A percentile compares a stretch with the other conserved stretches of the same genome.
Conservation (phyloP, 768 basidiomycete genomes). For the Leccinum broughii region DNA sequence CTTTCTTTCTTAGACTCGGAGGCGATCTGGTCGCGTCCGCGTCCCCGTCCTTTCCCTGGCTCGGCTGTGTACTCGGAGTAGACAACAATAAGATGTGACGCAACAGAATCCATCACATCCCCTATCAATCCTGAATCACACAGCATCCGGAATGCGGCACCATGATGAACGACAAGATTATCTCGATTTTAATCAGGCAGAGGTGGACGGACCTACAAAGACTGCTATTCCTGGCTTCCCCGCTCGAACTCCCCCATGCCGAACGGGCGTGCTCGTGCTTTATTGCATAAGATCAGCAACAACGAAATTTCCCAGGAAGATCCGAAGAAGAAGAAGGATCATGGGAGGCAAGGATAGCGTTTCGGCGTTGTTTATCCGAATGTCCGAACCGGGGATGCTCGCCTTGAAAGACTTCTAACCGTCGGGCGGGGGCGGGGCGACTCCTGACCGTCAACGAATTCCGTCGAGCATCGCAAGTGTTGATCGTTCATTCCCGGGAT, state of each 20-base stretch:
- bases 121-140: constrained; percentile 73
- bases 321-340: constrained; percentile 2
- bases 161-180: constrained; percentile 52
- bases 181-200: constrained; percentile 77
- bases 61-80: constrained; percentile 4
- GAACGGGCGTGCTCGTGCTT: constrained; percentile 43
- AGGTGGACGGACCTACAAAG: constrained; percentile 65
- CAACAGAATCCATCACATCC: constrained; percentile 76
- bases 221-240: constrained; percentile 63
- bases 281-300: not conserved
- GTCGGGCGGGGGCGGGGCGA: constrained; percentile 55
- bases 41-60: constrained; percentile 29
- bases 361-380: not conserved
- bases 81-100: constrained; percentile 17
- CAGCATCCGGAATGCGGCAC: constrained; percentile 57
- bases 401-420: constrained; percentile 67
- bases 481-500: constrained; percentile 70
- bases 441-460: constrained; percentile 47
- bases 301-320: not conserved
- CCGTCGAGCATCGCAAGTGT: constrained; percentile 66
- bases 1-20: constrained; percentile 52
- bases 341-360: not conserved
- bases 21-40: constrained; percentile 74
- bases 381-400: not conserved
- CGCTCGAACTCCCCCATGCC: constrained; percentile 77